Evolutionary conservation across 2,329 filamentous ascomycete species (phyloP), one percentile per base, ranked within the genome.

Genomic region (Elsinoe batatas): DNA sequence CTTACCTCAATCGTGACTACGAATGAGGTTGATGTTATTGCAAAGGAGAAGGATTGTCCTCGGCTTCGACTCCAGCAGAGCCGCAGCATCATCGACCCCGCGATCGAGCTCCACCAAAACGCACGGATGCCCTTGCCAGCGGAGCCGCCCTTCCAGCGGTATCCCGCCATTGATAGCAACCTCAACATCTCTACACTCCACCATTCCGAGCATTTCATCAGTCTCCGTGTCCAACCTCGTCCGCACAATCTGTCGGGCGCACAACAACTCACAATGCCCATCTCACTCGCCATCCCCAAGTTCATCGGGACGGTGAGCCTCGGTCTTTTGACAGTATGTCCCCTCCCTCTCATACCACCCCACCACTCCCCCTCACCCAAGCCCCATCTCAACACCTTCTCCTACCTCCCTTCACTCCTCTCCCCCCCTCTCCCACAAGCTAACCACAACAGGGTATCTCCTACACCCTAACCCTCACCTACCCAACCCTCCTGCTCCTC

Each of bases 271-370:
- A 66, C 15, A 7, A 70, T 70, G 67, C 63, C 66, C 12, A 57
- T 63, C 64, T 82, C 83, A 66, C 77, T 95, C 66, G 84, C 88
- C 56, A 74, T 86, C 70, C 82, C 87, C 74, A 96, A 97, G 75
- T 95, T 96, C 70, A 86, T 96, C 63, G 91, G 91, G 66, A 94
- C 89, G 53, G 81, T 95, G 62, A 91, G 87, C 64, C 79, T 96
- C 57, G 91, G 91, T 60, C 79, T 96, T 57, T 74, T 95, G 70
- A 95, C 90, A 58, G 90, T 95, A 80, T 65, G 85, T 76, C 58
- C 33, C 44, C 36, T 46, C 46, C 43, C 32, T 53, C 43, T 15
- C 32, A 56, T 22, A 57, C 17, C 49, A 47, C 5, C 32, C 35
- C 42, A 44, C 46, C 49, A 56, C 53, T 56, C 18, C 50, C 35